A percentile compares a stretch with the other conserved stretches of the same genome.
Evolutionary conservation across 106 monocot genomes (phyloP).

Genomic region (Ottelia alismoides): DNA sequence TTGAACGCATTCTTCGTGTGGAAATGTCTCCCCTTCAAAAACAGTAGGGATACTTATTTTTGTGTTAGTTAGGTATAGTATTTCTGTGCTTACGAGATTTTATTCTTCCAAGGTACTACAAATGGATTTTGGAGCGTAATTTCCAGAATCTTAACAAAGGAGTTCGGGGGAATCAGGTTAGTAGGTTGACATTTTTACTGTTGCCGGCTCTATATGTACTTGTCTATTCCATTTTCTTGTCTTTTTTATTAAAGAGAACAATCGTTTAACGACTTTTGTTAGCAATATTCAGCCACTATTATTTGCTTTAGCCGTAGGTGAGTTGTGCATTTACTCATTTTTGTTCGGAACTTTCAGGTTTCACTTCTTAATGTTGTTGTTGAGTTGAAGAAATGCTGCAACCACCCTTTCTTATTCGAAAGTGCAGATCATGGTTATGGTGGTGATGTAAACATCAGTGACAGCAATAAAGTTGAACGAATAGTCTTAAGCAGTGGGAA

Average conservation of each 20-base stretch:
- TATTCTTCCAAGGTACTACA: constrained; percentile 62
- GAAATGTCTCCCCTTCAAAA: constrained; percentile 99
- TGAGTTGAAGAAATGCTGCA: constrained; percentile 99
- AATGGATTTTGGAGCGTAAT: constrained; percentile 98
- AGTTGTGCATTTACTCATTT: no score
- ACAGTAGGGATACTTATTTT: constrained; percentile 41
- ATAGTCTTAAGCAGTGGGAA: constrained; percentile 98
- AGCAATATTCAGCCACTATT: no score
- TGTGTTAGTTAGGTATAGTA: background rate
- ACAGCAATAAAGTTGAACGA: constrained; percentile 86
- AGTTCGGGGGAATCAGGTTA: constrained; percentile 95
- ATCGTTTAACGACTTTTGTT: no score
- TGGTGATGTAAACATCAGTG: constrained; percentile 65
- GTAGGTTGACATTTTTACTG: no score
- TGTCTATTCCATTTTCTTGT: constrained; percentile 2
- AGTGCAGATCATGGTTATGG: constrained; percentile 99
- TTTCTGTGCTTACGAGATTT: background rate
- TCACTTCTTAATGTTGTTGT: constrained; percentile 96
- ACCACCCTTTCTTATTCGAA: constrained; percentile 99
- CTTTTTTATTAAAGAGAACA: no score
- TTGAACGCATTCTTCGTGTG: constrained; percentile 96
- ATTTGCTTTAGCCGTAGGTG: background rate
- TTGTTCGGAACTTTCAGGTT: constrained; percentile 79
- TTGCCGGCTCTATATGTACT: no score
- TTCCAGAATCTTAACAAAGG: constrained; percentile 97